A percentile compares a stretch with the other conserved stretches of the same genome.
Evolutionary conservation across 805 yeast genomes (phyloP).

Genomic region (Pichia membranifaciens): DNA sequence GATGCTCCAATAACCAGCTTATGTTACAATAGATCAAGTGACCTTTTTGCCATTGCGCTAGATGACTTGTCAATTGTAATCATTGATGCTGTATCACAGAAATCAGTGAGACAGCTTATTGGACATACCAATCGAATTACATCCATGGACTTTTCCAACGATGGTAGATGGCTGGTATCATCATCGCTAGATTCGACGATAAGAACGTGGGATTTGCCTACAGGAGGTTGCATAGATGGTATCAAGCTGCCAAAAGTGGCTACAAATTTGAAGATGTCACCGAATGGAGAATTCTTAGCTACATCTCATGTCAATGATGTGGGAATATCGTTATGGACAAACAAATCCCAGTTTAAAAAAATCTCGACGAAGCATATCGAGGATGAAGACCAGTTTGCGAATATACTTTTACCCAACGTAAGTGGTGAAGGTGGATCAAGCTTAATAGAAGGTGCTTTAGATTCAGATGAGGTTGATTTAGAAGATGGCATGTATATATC

Average conservation of each 20-base stretch:
- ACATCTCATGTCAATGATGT: constrained; percentile 87
- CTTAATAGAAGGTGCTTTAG: constrained; percentile 73
- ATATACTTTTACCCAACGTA: constrained; percentile 61
- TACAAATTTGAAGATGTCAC: constrained; percentile 74
- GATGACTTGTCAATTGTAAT: constrained; percentile 84
- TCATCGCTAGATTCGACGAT: constrained; percentile 79
- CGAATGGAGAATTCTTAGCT: constrained; percentile 84
- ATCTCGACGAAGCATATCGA: constrained; percentile 70
- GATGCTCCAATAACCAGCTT: constrained; percentile 74
- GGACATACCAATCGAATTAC: constrained; percentile 91
- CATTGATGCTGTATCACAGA: constrained; percentile 74
- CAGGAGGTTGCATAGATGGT: constrained; percentile 96
- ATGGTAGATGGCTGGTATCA: constrained; percentile 91
- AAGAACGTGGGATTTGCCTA: constrained; percentile 95
- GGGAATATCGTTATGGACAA: constrained; percentile 91
- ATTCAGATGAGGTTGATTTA: constrained; percentile 29
- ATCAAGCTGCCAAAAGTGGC: constrained; percentile 72
- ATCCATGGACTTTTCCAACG: constrained; percentile 82
- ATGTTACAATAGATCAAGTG: constrained; percentile 77
- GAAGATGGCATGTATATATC: constrained; percentile 40
- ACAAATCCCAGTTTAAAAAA: constrained; percentile 75
- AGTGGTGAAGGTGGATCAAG: constrained; percentile 74
- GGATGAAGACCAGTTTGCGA: constrained; percentile 66
- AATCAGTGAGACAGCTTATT: constrained; percentile 76
- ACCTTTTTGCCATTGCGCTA: constrained; percentile 74